Evolutionary conservation across 345 rosid species (phyloP).

Genomic region (Theobroma cacao): DNA sequence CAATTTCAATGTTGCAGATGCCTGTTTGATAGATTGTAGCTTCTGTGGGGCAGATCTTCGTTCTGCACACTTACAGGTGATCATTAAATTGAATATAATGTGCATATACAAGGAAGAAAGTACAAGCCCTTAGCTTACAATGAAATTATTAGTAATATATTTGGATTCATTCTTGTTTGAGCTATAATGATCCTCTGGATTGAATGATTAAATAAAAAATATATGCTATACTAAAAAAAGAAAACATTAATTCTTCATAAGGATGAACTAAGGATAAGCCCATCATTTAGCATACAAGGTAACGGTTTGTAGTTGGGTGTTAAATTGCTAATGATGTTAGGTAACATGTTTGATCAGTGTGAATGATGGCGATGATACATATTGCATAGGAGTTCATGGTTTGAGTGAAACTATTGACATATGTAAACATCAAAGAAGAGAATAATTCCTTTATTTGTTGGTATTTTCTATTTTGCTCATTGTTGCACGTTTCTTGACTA

Average conservation of each 20-base stretch:
- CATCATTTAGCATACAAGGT: neutral
- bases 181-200: neutral
- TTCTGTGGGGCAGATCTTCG: conserved; percentile 90
- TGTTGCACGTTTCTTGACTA: neutral
- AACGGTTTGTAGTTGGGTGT: neutral
- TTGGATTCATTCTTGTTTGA: neutral
- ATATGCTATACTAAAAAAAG: neutral
- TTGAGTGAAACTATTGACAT: neutral
- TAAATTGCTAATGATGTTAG: neutral
- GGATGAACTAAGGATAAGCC: neutral
- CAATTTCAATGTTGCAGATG: conserved; percentile 51
- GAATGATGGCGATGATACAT: neutral
- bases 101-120: conserved; percentile 6
- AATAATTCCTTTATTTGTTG: neutral
- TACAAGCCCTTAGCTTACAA: neutral
- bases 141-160: neutral
- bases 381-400: neutral
- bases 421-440: neutral
- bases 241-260: neutral
- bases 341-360: neutral
- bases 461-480: neutral
- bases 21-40: conserved; percentile 80
- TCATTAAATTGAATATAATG: neutral
- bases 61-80: conserved; percentile 89
- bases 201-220: neutral